phyloP scores from a whole-genome alignment of 331 rosid species.

The Telfairia occidentalis region DNA sequence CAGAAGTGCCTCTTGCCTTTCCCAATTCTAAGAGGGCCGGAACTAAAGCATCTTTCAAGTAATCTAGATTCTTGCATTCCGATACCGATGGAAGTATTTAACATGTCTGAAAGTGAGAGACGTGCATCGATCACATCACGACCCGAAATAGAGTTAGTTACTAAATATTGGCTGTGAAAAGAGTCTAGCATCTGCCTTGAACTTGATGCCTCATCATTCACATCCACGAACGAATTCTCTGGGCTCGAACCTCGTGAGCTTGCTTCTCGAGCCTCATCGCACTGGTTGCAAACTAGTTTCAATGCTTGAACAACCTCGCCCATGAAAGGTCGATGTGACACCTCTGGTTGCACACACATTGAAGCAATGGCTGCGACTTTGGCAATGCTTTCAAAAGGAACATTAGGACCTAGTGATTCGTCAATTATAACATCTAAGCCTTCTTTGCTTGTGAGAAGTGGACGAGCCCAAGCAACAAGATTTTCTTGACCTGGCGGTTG shows the following conservation, averaged over 20 bases:
- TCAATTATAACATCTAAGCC: slow-evolving; percentile 54
- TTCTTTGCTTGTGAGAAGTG: slow-evolving; percentile 68
- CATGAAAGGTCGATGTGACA: slow-evolving; percentile 91
- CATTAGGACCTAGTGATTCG: slow-evolving; percentile 33
- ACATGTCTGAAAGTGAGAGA: slow-evolving; percentile 39
- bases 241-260: slow-evolving; percentile 42
- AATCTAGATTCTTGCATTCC: slow-evolving; percentile 37
- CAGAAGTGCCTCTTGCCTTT: slow-evolving; percentile 44
- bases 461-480: slow-evolving; percentile 87
- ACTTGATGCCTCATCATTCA: slow-evolving; percentile 23
- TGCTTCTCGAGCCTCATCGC: slow-evolving; percentile 43
- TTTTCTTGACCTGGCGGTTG: slow-evolving; percentile 92
- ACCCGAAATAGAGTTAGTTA: slow-evolving; percentile 25
- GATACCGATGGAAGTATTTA: slow-evolving; percentile 31
- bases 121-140: slow-evolving; percentile 37
- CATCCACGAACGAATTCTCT: slow-evolving; percentile 35
- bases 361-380: slow-evolving; percentile 97
- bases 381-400: slow-evolving; percentile 53
- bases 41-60: slow-evolving; percentile 57
- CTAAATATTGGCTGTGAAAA: slow-evolving; percentile 36
- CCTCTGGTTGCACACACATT: slow-evolving; percentile 92
- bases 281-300: slow-evolving; percentile 66
- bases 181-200: slow-evolving; percentile 33
- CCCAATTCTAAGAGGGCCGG: slow-evolving; percentile 54
- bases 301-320: slow-evolving; percentile 97